phyloP scores from a whole-genome alignment of 148 eudicot genomes.

The Chenopodium album region DNA sequence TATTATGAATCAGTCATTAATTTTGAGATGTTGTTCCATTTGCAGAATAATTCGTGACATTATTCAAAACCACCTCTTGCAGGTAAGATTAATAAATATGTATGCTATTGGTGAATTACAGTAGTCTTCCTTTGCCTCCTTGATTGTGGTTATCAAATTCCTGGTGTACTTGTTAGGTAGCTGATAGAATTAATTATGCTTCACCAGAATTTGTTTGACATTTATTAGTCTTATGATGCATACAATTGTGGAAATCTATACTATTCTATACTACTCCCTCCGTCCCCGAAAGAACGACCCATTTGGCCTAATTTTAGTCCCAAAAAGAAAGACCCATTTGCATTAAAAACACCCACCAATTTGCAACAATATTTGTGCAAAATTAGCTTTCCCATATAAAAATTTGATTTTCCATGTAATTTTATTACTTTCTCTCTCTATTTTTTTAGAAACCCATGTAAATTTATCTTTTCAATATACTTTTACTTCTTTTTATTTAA shows the following conservation, averaged over 20 bases:
- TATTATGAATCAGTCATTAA: background rate
- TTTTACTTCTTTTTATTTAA: too few relatives aligned
- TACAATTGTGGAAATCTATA: background rate
- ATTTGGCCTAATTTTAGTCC: too few relatives aligned
- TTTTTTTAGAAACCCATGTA: too few relatives aligned
- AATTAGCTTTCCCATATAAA: too few relatives aligned
- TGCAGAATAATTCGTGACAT: conserved; percentile 95
- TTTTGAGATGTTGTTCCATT: background rate
- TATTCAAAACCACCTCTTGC: conserved; percentile 92
- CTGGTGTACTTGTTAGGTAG: background rate
- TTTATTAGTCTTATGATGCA: background rate
- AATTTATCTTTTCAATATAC: too few relatives aligned
- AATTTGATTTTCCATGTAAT: too few relatives aligned
- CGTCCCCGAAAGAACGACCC: too few relatives aligned
- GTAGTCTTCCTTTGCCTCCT: background rate
- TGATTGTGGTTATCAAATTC: background rate
- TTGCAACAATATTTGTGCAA: too few relatives aligned
- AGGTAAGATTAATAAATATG: conserved; percentile 44
- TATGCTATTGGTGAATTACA: background rate
- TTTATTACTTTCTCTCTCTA: too few relatives aligned
- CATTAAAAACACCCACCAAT: too few relatives aligned
- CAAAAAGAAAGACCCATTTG: too few relatives aligned
- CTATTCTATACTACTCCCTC: too few relatives aligned
- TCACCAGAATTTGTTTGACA: background rate
- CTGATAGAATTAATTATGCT: background rate